These are phyloP conservation scores for Tanacetum coccineum DNA, from an alignment of 129 eudicot species.

Conservation along the genomic window DNA sequence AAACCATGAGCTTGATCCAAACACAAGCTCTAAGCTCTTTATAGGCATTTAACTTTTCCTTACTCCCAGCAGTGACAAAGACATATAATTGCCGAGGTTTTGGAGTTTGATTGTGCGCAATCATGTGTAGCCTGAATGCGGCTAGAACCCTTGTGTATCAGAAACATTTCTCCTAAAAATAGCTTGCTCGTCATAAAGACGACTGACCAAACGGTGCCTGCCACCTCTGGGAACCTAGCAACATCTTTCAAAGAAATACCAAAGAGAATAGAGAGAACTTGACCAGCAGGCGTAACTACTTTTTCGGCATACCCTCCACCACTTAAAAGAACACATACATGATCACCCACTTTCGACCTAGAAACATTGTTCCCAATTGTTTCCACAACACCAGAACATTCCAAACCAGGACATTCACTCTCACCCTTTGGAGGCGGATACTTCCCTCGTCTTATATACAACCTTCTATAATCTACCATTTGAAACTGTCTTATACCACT, in stretches of 20 bases:
- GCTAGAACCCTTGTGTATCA: slow-evolving; percentile 96
- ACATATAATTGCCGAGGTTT: slow-evolving; percentile 62
- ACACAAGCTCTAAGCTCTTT: slow-evolving; percentile 94
- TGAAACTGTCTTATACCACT: no score
- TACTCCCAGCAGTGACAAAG: slow-evolving; percentile 96
- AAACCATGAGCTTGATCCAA: no score
- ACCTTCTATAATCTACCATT: no score
- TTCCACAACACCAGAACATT: no score
- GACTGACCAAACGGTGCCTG: slow-evolving; percentile 97
- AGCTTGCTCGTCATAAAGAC: slow-evolving; percentile 89
- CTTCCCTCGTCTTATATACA: no score
- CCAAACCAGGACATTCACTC: no score
- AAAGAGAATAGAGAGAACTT: slow-evolving; percentile 81
- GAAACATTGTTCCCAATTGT: no score
- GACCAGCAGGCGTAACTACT: slow-evolving; percentile 76
- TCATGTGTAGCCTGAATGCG: slow-evolving; percentile 96
- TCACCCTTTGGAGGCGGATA: no score
- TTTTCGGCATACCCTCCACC: slow-evolving; percentile 99
- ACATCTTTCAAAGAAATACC: slow-evolving; percentile 90
- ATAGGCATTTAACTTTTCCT: slow-evolving; percentile 75
- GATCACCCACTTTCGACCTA: no score
- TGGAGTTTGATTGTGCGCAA: slow-evolving; percentile 87
- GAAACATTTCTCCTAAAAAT: slow-evolving; percentile 70
- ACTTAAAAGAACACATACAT: slow-evolving; percentile 91
- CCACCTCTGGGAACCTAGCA: slow-evolving; percentile 96